phyloP scores from a whole-genome alignment of 495 filamentous ascomycete species.

The Zalerion maritima region DNA sequence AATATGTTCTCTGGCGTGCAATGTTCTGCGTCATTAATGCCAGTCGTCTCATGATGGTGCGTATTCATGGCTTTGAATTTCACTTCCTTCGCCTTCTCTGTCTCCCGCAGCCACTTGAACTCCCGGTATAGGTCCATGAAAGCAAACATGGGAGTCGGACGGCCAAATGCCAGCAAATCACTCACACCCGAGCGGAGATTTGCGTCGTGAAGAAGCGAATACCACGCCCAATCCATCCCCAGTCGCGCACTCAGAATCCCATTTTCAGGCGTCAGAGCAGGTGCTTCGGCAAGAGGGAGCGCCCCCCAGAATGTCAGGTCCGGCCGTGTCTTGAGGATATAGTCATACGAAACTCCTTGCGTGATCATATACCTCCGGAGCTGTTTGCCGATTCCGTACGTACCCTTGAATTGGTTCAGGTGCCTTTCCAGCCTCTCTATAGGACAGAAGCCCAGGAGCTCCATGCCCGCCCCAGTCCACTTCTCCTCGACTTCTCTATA shows the following conservation, averaged over 20 bases:
- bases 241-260: neutral
- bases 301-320: conserved; percentile 1
- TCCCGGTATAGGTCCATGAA: neutral
- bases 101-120: neutral
- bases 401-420: neutral
- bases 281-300: too few relatives aligned
- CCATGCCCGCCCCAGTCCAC: neutral
- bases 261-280: neutral
- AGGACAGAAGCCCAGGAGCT: too few relatives aligned
- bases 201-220: conserved; percentile 1
- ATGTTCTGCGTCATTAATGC: too few relatives aligned
- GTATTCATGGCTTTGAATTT: neutral
- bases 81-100: neutral
- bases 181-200: neutral
- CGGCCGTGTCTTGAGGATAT: conserved; percentile 1
- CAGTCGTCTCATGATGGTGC: too few relatives aligned
- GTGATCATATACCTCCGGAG: conserved; percentile 1
- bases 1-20: conserved; percentile 2
- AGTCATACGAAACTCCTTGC: conserved; percentile 2
- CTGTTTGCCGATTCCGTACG: conserved; percentile 1
- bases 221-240: neutral
- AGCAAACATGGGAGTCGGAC: conserved; percentile 1
- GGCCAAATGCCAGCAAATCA: neutral
- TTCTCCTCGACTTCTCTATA: neutral
- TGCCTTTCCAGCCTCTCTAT: neutral